Evolutionary conservation across 257 asterid species (phyloP).

Genomic region (Penstemon newberryi): DNA sequence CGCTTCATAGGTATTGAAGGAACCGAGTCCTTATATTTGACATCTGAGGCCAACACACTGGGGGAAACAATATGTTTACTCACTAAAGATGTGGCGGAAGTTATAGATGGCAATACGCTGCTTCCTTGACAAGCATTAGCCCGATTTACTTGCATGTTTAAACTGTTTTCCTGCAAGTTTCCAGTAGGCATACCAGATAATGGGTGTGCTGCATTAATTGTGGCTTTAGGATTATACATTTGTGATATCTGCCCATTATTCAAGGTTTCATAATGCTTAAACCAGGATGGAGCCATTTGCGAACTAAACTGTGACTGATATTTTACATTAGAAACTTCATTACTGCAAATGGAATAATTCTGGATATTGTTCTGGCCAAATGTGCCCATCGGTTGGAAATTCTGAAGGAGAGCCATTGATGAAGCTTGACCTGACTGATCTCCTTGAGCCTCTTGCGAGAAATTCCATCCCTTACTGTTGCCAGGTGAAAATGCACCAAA

Average conservation of each 20-base stretch:
- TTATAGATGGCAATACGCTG: too few relatives aligned
- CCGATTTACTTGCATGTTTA: conserved; percentile 37
- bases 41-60: conserved; percentile 36
- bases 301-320: conserved; percentile 36
- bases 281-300: conserved; percentile 61
- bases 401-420: conserved; percentile 28
- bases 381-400: too few relatives aligned
- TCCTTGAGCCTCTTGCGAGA: conserved; percentile 25
- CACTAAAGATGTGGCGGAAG: conserved; percentile 27
- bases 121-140: not conserved
- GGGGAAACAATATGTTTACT: conserved; percentile 34
- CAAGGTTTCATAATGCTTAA: conserved; percentile 44
- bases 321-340: conserved; percentile 29
- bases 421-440: conserved; percentile 35
- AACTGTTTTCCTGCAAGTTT: conserved; percentile 35
- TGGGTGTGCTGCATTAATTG: conserved; percentile 31
- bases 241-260: conserved; percentile 45
- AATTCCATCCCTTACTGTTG: too few relatives aligned
- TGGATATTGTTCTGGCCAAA: conserved; percentile 12
- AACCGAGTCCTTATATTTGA: conserved; percentile 33
- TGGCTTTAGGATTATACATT: conserved; percentile 30
- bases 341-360: conserved; percentile 28
- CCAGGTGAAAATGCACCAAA: too few relatives aligned
- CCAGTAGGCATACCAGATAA: conserved; percentile 34
- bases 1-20: conserved; percentile 54